Evolutionary conservation across 495 filamentous ascomycete genomes (phyloP).

Genomic region (Trichoderma reesei): DNA sequence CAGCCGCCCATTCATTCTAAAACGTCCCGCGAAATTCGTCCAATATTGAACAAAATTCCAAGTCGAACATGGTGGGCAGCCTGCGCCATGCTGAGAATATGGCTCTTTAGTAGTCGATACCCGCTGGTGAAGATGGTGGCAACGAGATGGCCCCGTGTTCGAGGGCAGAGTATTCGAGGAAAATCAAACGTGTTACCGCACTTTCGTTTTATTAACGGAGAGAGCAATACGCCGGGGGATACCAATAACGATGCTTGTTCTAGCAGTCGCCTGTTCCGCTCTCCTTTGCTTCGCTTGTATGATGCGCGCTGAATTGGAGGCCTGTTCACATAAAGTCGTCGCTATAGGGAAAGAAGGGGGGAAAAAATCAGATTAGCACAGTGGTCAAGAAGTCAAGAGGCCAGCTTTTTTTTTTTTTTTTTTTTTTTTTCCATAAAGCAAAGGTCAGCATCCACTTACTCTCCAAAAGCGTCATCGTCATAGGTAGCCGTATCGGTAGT

Average conservation of each 20-base stretch:
- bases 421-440: neutral
- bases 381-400: neutral
- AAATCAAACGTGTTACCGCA: neutral
- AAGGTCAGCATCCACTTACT: conserved; percentile 42
- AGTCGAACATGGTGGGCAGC: neutral
- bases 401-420: neutral
- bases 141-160: neutral
- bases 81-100: neutral
- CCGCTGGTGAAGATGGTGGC: neutral
- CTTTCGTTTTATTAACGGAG: neutral
- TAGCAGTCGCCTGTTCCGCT: neutral
- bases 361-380: neutral
- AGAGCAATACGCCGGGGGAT: neutral
- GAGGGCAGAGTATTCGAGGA: neutral
- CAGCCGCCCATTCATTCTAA: neutral
- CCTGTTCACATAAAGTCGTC: conserved; percentile 43
- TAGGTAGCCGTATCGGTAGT: conserved; percentile 64
- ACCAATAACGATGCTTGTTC: neutral
- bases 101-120: neutral
- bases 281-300: neutral
- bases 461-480: conserved; percentile 65
- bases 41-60: neutral
- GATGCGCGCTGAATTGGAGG: neutral
- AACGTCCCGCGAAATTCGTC: neutral
- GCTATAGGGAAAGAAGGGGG: conserved; percentile 18